Base-by-base conservation (phyloP, 495 filamentous ascomycete species). In the Aspergillus sparsus region DNA sequence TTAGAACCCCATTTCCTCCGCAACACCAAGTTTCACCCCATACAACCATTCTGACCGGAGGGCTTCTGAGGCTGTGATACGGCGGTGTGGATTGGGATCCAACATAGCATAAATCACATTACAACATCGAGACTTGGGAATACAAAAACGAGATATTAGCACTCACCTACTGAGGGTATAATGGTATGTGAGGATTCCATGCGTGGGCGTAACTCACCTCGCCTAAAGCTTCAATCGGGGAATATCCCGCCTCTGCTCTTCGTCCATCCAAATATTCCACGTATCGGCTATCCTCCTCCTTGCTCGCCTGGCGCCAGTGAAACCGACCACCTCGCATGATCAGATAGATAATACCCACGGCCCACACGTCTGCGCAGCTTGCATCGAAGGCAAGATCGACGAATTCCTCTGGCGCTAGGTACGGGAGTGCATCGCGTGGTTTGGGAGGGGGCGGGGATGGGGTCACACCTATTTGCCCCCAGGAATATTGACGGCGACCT, bases 61-160 rank as follows among this genome's bases (percentile, higher is more conserved):
- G 36, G 93, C 89, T 72, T 96, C 91, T 5, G 87, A 88, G 49
- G 92, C 92, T 13, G 90, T 95, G 69, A 97, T 91, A 66, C 92
- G 87, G 49, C 89, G 83, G 9, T 77, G 76, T 2, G 71, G 65
- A 65, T 93, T 92, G 34, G 92, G 92, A 69, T 95, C 92, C 21
- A 97, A 77, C 62, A 97, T 94, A 11, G 90, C 94, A 73, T 97
- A 97, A 67, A 97, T 93, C 62, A 95, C 92, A 68, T 96, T 97
- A 12, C 92, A 85, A 73, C 92, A 96, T 54, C 34, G 58, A 2
- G 15, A 13, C 58, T 61, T 27, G 21, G 21, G 1, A 50, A 5
- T 10, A 16, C 11, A 0, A 7, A 32, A 16, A 33, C 49, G 56
- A 46, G 21, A 52, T 2, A 33, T 27, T 27, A 27, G 21, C 21